A percentile compares a stretch with the other conserved stretches of the same genome.
Conservation (phyloP, 208 protist genomes). For the Vickermania spadyakhi region DNA sequence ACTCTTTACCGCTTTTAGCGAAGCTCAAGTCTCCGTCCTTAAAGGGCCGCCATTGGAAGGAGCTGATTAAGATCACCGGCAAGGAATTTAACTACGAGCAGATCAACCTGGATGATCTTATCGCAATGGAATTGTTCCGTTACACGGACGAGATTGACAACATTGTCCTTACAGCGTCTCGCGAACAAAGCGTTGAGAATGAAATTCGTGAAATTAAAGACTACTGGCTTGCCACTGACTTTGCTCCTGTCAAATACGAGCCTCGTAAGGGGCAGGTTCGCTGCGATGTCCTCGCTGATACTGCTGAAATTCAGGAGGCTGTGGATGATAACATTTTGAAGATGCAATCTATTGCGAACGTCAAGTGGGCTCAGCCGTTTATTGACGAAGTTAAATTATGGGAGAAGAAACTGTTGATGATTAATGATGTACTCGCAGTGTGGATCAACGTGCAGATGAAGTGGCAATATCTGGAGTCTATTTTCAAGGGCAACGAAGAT, state of each 20-base stretch:
- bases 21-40: constrained; percentile 97
- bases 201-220: constrained; percentile 91
- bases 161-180: constrained; percentile 88
- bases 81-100: constrained; percentile 94
- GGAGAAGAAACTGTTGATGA: constrained; percentile 93
- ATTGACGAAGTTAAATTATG: constrained; percentile 93
- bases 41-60: constrained; percentile 95
- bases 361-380: constrained; percentile 96
- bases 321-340: constrained; percentile 98
- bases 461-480: constrained; percentile 99
- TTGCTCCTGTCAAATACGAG: constrained; percentile 86
- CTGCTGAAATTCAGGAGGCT: constrained; percentile 93
- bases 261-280: constrained; percentile 80
- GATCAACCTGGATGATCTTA: constrained; percentile 96
- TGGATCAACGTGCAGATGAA: constrained; percentile 98
- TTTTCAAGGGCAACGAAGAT: constrained; percentile 98
- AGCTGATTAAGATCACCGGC: constrained; percentile 93
- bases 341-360: constrained; percentile 95
- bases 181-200: constrained; percentile 96
- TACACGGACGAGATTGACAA: constrained; percentile 93
- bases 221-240: constrained; percentile 91
- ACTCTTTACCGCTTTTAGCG: constrained; percentile 93
- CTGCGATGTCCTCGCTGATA: constrained; percentile 91
- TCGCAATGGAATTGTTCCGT: constrained; percentile 95
- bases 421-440: constrained; percentile 95